Evolutionary conservation across 495 filamentous ascomycete species (phyloP).

Genomic region (Penicillium ucsense): DNA sequence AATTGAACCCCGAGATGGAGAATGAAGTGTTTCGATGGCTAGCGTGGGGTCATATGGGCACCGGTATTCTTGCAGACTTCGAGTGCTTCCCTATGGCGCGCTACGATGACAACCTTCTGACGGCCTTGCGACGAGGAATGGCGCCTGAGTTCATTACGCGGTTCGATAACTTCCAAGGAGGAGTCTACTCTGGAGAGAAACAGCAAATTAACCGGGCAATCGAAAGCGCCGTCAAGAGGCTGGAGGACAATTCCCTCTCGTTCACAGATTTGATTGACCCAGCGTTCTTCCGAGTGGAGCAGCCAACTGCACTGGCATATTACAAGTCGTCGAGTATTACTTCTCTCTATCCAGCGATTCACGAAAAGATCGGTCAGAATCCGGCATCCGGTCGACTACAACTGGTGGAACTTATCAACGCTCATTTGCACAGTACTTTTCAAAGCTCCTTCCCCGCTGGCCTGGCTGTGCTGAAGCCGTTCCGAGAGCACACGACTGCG

Average conservation of each 20-base stretch:
- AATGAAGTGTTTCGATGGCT: slow-evolving; percentile 75
- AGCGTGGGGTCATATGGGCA: slow-evolving; percentile 90
- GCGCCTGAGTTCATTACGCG: slow-evolving; percentile 57
- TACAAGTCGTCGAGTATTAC: slow-evolving; percentile 58
- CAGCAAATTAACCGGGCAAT: slow-evolving; percentile 55
- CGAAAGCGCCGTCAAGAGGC: slow-evolving; percentile 50
- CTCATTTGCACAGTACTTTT: slow-evolving; percentile 79
- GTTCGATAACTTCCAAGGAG: slow-evolving; percentile 63
- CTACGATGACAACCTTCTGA: slow-evolving; percentile 61
- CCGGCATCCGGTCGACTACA: slow-evolving; percentile 47
- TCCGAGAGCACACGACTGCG: slow-evolving; percentile 59
- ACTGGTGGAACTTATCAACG: slow-evolving; percentile 68
- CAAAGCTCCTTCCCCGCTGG: slow-evolving; percentile 68
- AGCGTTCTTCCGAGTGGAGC: slow-evolving; percentile 55
- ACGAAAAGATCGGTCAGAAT: slow-evolving; percentile 46
- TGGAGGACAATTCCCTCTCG: slow-evolving; percentile 43
- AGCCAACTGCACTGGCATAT: slow-evolving; percentile 61
- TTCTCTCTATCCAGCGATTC: slow-evolving; percentile 54
- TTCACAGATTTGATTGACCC: slow-evolving; percentile 47
- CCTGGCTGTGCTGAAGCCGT: slow-evolving; percentile 70
- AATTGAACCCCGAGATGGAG: slow-evolving; percentile 47
- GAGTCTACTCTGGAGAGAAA: slow-evolving; percentile 66
- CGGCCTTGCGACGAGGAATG: slow-evolving; percentile 61
- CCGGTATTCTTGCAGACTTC: slow-evolving; percentile 71
- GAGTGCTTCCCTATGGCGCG: slow-evolving; percentile 77